Evolutionary conservation across 371 early-diverging fungal genomes (phyloP).

Genomic region (Actinomortierella wolfii): DNA sequence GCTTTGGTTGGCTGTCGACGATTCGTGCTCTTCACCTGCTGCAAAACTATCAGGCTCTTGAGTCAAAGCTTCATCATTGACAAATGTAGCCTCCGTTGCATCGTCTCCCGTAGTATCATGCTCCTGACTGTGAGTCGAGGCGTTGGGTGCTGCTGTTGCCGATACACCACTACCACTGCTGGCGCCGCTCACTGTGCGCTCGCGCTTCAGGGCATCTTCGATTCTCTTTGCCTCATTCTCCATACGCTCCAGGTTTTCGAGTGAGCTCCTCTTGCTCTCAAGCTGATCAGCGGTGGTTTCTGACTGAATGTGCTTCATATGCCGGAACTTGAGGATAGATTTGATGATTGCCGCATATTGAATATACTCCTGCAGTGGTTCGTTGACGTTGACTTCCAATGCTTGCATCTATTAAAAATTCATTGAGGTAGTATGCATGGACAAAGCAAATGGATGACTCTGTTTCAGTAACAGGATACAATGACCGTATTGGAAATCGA

Average conservation of each 20-base stretch:
- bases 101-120: slow-evolving; percentile 2
- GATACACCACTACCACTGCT: slow-evolving; percentile 2
- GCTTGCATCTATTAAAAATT: slow-evolving; percentile 51
- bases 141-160: slow-evolving; percentile 13
- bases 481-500: not conserved
- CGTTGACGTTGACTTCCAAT: slow-evolving; percentile 81
- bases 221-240: slow-evolving; percentile 88
- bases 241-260: slow-evolving; percentile 73
- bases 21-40: slow-evolving; percentile 6
- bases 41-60: slow-evolving; percentile 28
- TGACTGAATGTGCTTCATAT: slow-evolving; percentile 85
- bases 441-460: not conserved
- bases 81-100: slow-evolving; percentile 6
- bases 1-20: not conserved
- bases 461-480: not conserved
- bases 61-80: slow-evolving; percentile 25
- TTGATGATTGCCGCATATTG: slow-evolving; percentile 88
- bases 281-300: slow-evolving; percentile 78
- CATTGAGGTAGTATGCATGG: not conserved
- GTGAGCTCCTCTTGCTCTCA: slow-evolving; percentile 64
- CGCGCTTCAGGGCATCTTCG: slow-evolving; percentile 72
- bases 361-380: slow-evolving; percentile 87
- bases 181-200: slow-evolving; percentile 16
- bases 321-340: slow-evolving; percentile 80
- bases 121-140: slow-evolving; percentile 7